Evolutionary conservation across 139 green algal species (phyloP), one percentile per base, ranked within the genome.

Genomic region (Micractinium conductrix): DNA sequence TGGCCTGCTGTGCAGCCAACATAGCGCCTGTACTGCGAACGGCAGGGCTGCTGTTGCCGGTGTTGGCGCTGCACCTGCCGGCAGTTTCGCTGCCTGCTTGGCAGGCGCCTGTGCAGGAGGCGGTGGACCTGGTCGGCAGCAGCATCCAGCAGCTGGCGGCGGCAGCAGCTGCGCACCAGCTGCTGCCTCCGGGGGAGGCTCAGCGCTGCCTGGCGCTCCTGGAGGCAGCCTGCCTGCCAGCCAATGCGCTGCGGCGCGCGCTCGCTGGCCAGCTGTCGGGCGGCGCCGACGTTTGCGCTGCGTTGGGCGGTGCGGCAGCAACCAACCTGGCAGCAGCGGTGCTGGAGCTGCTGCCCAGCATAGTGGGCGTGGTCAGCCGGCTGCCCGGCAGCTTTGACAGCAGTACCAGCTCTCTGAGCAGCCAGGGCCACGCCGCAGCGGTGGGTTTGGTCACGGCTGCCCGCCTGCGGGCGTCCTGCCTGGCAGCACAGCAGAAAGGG

Each of bases 371-470:
- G 2, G 45, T 21, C 50, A 81, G 74, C 50, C 35, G 74, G 67
- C 45, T 42, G 62, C 33, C 69, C 9, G 30, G 40, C 40, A 69
- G 22, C 35, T 43, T n/a, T 60, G 55, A 26, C 40, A 22, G 50
- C 60, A 43, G n/a, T 14, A 55, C 2, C 48, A 16, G 38, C 33
- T 33, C 26, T 79, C 35, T 62, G 50, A 30, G 22, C 42, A 38
- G 43, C 60, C 79, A 85, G 50, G 80, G 80, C n/a, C 80, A 85
- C 38, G 48, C 80, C 0, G 69, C 80, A n/a, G 80, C 69, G 30
- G 80, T 85, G 28, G 80, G 21, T 4, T 40, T 85, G 26, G 80
- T 58, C 16, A 37, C 44, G 12, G 80, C 69, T 16, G 69, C 69
- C 17, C 48, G 69, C 30, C 30, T 85, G 68, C 69, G 70, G 1